Conservation (phyloP, 202 grass and related monocot genomes). For the Panicum hallii region DNA sequence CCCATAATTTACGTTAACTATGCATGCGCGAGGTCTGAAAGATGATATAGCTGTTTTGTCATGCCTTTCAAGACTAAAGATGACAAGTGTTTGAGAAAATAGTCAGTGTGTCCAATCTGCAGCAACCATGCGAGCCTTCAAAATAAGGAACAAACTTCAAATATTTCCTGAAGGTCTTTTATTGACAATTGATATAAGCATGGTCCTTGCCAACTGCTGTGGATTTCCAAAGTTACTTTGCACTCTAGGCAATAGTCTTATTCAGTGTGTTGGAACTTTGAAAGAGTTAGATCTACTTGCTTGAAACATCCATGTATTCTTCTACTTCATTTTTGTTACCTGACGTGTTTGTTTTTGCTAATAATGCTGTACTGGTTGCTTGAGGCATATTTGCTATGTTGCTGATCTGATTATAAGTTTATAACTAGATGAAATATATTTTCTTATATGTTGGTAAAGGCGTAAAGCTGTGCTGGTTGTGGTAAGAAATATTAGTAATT, state of each 20-base stretch:
- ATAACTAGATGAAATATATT: conserved; percentile 1
- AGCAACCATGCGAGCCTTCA: background rate
- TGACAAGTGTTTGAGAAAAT: conserved; percentile 5
- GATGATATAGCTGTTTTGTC: background rate
- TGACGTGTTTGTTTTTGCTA: background rate
- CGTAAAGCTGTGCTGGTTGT: background rate
- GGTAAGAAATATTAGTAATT: conserved; percentile 17
- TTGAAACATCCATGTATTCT: conserved; percentile 12
- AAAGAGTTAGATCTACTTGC: background rate
- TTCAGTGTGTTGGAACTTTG: background rate
- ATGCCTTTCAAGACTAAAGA: background rate
- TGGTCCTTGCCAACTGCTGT: background rate
- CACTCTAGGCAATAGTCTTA: background rate
- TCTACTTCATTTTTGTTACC: conserved; percentile 12
- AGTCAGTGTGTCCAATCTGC: background rate
- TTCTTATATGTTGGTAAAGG: background rate
- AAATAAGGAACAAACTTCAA: background rate
- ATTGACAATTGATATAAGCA: background rate
- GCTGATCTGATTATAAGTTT: background rate
- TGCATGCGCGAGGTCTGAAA: background rate
- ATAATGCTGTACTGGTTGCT: background rate
- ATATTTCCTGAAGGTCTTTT: background rate
- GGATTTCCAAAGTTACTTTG: background rate
- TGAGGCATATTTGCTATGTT: conserved; percentile 9
- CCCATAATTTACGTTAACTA: background rate